Percentiles rank a stretch among this genome's conserved stretches.
Conservation (phyloP, 441 rosid genomes). For the Pelargonium citronellum region DNA sequence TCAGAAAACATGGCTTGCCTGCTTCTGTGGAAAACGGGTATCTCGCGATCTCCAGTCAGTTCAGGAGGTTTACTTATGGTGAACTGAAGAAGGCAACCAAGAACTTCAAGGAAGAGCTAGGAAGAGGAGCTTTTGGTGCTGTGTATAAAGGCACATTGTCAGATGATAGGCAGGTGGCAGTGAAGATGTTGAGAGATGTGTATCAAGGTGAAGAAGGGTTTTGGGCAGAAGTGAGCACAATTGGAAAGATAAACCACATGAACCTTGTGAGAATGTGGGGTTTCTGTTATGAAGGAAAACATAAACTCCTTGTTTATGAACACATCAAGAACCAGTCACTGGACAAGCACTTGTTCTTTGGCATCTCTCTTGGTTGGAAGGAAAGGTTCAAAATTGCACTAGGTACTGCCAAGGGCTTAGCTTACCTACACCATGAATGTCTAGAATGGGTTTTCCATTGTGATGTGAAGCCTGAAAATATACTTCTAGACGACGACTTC, state of each 20-base stretch:
- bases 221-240: neutral
- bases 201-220: neutral
- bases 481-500: no score
- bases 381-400: no score
- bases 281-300: neutral
- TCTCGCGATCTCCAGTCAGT: no score
- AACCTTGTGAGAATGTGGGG: neutral
- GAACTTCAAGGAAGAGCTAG: neutral
- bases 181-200: neutral
- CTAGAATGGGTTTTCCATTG: no score
- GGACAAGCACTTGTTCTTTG: no score
- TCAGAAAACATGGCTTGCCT: slow-evolving; percentile 17
- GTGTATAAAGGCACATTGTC: neutral
- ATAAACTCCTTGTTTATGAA: neutral
- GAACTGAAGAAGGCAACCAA: no score
- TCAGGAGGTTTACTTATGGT: no score
- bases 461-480: no score
- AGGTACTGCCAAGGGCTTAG: no score
- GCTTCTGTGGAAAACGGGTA: slow-evolving; percentile 21
- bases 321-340: no score
- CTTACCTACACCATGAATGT: no score
- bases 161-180: neutral
- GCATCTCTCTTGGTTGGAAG: no score
- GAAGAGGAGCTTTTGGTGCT: neutral
- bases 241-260: neutral